Evolutionary conservation across 805 yeast genomes (phyloP), one percentile per base, ranked within the genome.

Genomic region (Wickerhamomyces canadensis): DNA sequence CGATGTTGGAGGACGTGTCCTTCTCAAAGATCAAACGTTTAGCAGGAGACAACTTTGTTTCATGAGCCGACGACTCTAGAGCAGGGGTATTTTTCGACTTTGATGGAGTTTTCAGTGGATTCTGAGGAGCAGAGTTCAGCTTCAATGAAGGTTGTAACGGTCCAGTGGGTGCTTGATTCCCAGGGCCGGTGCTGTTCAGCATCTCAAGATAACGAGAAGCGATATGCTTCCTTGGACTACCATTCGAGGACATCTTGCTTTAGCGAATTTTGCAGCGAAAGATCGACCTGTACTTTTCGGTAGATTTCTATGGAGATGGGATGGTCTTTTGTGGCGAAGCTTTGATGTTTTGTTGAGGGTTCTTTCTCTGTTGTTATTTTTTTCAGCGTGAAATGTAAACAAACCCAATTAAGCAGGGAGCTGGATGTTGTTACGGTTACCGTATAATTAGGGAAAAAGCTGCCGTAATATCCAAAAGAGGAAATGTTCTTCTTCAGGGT

Each of bases 121-220:
- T 15, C 5, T 27, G 33, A 9, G 40, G 38, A 3, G 44, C 34
- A 12, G 27, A 25, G 37, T 49, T 48, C 22, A 43, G 22, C 33
- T 39, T 48, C 0, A 37, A 36, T 1, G 54, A 40, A 16, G 52
- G 51, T 24, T 44, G 47, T 11, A 50, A 31, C 5, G 57, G 53
- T 1, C 44, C 46, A 13, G 32, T 17, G 7, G 32, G 32, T 5
- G 32, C 24, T n/a, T 29, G 32, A 16, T 29, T 29, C n/a, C 32
- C 32, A 8, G 32, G 24, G 3, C 31, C 31, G 11, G 27, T 26
- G 8, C 42, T 19, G 29, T 38, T 38, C 22, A 52, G 42, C 22
- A 42, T 50, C 34, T 52, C 58, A 17, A 54, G 44, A 26, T 54
- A 54, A n/a, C 53, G 45, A 18, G 56, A 47, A n/a, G 56, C 44